Conservation (phyloP, 2,329 filamentous ascomycete species). For the Tolypocladium inflatum region DNA sequence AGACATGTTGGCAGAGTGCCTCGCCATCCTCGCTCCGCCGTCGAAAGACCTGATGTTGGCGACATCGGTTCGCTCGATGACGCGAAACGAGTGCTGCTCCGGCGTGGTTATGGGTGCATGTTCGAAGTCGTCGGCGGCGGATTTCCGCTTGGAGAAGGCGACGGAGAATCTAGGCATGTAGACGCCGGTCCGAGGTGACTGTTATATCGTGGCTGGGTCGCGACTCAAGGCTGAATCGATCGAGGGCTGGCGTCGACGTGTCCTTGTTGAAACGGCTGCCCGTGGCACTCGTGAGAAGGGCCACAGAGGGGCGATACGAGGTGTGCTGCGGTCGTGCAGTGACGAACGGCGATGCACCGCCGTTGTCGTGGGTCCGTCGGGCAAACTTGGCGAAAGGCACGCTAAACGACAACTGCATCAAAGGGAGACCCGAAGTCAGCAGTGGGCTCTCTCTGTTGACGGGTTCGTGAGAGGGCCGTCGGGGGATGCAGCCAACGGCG, state of each 20-base stretch:
- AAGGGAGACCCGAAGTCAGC: not conserved
- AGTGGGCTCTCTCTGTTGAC: not conserved
- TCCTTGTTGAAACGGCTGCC: not conserved
- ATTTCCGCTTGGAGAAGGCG: constrained; percentile 50
- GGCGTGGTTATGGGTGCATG: constrained; percentile 34
- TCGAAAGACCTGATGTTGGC: constrained; percentile 38
- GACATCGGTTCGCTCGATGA: constrained; percentile 44
- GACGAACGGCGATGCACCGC: not conserved
- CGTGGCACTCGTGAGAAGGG: not conserved
- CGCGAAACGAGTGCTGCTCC: constrained; percentile 45
- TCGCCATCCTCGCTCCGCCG: constrained; percentile 33
- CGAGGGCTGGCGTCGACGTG: not conserved
- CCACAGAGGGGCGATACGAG: constrained; percentile 2
- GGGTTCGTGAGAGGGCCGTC: not conserved
- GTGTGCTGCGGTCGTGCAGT: constrained; percentile 2
- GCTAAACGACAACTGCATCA: constrained; percentile 17
- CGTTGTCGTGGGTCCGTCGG: not conserved
- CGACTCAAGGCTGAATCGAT: not conserved
- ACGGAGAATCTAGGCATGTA: constrained; percentile 56
- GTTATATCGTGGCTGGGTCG: not conserved
- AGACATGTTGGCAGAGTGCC: constrained; percentile 22
- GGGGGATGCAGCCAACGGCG: not conserved
- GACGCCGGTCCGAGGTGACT: constrained; percentile 15
- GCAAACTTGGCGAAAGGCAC: constrained; percentile 1
- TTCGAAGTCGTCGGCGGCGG: constrained; percentile 44